Evolutionary conservation across 2,329 filamentous ascomycete genomes (phyloP).

Genomic region (Zymoseptoria pseudotritici): DNA sequence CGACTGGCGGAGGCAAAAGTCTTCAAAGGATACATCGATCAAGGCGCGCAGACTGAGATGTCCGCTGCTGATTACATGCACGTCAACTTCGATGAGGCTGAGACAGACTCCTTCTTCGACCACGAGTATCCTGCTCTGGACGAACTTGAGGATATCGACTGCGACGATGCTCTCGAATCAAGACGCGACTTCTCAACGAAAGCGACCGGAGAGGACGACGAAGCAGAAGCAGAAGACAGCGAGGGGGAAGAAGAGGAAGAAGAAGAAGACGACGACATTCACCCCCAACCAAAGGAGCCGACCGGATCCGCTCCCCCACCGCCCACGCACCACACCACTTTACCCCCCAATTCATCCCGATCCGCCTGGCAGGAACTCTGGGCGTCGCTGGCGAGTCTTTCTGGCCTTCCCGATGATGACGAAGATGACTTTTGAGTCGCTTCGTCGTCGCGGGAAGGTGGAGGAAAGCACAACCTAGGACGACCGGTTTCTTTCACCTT

Average conservation of each 20-base stretch:
- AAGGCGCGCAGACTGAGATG: slow-evolving; percentile 7
- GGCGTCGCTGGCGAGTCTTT: slow-evolving; percentile 25
- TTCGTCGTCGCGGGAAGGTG: neutral
- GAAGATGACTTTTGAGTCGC: slow-evolving; percentile 11
- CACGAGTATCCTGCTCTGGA: neutral
- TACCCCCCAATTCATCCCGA: slow-evolving; percentile 12
- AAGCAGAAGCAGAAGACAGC: slow-evolving; percentile 1
- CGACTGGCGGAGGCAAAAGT: neutral
- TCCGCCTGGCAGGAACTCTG: slow-evolving; percentile 32
- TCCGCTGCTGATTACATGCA: neutral
- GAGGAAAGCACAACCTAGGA: neutral
- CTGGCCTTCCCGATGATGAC: slow-evolving; percentile 25
- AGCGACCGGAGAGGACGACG: neutral
- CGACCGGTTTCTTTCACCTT: neutral
- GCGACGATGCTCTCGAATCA: neutral
- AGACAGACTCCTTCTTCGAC: neutral
- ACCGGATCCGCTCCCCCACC: slow-evolving; percentile 10
- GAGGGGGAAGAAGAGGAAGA: slow-evolving; percentile 11
- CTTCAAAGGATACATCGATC: slow-evolving; percentile 3
- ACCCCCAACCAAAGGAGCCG: slow-evolving; percentile 13
- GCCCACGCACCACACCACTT: slow-evolving; percentile 4
- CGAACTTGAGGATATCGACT: neutral
- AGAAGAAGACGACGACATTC: slow-evolving; percentile 7
- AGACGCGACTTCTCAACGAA: neutral
- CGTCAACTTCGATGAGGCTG: neutral